Percentiles rank a stretch among this genome's conserved stretches.
Conservation (phyloP, 2,329 filamentous ascomycete species). For the Sarocladiaceae sp. region DNA sequence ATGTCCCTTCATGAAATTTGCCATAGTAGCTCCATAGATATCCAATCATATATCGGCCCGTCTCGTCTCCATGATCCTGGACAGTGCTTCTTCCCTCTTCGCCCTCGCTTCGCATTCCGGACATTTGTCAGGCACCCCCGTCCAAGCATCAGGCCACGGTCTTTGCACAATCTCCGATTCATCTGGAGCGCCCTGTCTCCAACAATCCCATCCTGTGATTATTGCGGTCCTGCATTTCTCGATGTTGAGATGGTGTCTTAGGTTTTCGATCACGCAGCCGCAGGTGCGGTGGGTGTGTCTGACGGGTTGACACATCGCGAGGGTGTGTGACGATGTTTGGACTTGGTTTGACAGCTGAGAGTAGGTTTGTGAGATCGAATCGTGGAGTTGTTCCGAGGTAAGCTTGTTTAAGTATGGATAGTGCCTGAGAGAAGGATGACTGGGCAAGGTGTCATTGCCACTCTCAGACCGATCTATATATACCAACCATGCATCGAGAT, state of each 20-base stretch:
- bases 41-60: too few relatives aligned
- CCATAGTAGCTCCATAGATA: too few relatives aligned
- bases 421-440: too few relatives aligned
- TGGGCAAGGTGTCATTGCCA: too few relatives aligned
- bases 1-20: too few relatives aligned
- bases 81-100: background rate
- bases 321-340: too few relatives aligned
- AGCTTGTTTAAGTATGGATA: too few relatives aligned
- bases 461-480: too few relatives aligned
- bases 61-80: background rate
- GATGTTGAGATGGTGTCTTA: conserved; percentile 11
- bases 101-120: background rate
- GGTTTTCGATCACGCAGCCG: conserved; percentile 15
- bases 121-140: background rate
- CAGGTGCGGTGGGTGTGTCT: conserved; percentile 20
- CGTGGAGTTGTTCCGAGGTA: too few relatives aligned
- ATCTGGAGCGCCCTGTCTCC: conserved; percentile 9
- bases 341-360: too few relatives aligned
- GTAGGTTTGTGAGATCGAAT: too few relatives aligned
- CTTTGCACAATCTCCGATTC: background rate
- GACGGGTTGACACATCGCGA: conserved; percentile 18
- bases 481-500: too few relatives aligned
- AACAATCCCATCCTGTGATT: conserved; percentile 15
- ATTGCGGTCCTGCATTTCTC: conserved; percentile 15
- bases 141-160: background rate